Evolutionary conservation across 75 land plant genomes (phyloP), one percentile per base, ranked within the genome.

Genomic region (Chamaecyparis obtusa): DNA sequence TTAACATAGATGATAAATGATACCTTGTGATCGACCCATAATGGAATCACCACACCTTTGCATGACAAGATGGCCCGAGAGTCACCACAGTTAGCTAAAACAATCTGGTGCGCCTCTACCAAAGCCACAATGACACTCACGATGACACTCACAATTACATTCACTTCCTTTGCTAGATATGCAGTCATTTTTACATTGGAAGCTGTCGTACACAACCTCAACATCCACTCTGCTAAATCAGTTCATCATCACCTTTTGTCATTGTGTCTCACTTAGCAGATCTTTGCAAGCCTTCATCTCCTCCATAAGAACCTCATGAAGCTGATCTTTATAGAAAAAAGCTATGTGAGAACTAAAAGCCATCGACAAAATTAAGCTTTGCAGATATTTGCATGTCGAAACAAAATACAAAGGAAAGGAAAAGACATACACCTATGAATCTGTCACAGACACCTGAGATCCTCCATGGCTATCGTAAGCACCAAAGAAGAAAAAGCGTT

Each of bases 31-130:
- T 96, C 98, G 49, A 37, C 33, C 21, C 96, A 95, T 4, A 95
- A 93, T 24, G 96, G 92, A 46, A 96, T 54, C 3, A 95, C 91
- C 30, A 57, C 67, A n/a, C 94, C 93, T 60, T 86, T 88, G 0
- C 96, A 92, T 86, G 88, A 96, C 14, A 95, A 87, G 0, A 96
- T 93, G 48, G 96, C 97, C 8, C 94, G 87, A 1, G 96, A 96
- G 56, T 96, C 97, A 33, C 97, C 97, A 48, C 97, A 96, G 91
- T 96, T 96, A 48, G 96, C 92, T 55, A 96, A 93, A 69, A 95
- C 85, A 77, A 96, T 94, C 57, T 92, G 90, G 11, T 83, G 83
- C 10, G 89, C 87, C 13, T 89, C 85, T 13, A 95, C 93, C 0
- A 95, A 88, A n/a, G n/a, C n/a, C n/a, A n/a, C n/a, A n/a, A n/a